These are phyloP conservation scores for Brettanomyces sp. DNA, from an alignment of 805 yeast species.

Conservation along the genomic window DNA sequence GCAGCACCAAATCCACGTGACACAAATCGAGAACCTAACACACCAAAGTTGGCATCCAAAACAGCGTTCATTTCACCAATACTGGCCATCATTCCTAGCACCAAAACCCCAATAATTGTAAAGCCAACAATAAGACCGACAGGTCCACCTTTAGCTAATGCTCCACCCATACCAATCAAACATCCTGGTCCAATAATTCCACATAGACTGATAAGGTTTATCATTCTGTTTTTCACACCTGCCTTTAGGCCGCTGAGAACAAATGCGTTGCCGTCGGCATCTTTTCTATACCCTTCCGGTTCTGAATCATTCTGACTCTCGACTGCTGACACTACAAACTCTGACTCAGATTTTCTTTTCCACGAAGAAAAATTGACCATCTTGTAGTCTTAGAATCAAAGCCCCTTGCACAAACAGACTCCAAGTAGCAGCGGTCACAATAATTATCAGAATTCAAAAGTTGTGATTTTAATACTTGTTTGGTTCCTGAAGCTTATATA, in stretches of 20 bases:
- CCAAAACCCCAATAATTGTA: conserved; percentile 39
- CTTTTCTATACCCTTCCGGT: conserved; percentile 1
- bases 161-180: conserved; percentile 35
- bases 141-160: conserved; percentile 39
- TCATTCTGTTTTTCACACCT: conserved; percentile 3
- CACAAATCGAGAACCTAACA: conserved; percentile 38
- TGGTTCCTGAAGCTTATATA: too few species aligned
- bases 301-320: not conserved
- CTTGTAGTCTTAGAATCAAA: too few species aligned
- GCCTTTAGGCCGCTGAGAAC: conserved; percentile 3
- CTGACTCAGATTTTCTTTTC: too few species aligned
- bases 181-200: conserved; percentile 43
- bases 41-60: conserved; percentile 40
- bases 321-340: too few species aligned
- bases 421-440: too few species aligned
- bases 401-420: too few species aligned
- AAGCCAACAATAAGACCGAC: conserved; percentile 38
- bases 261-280: conserved; percentile 1
- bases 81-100: conserved; percentile 41
- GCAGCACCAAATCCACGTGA: conserved; percentile 49
- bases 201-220: conserved; percentile 3
- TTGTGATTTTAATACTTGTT: too few species aligned
- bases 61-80: conserved; percentile 35
- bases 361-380: too few species aligned
- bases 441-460: too few species aligned